Percentiles rank a stretch among this genome's conserved stretches.
phyloP scores from a whole-genome alignment of 768 basidiomycete species.

The Floccularia luteovirens region DNA sequence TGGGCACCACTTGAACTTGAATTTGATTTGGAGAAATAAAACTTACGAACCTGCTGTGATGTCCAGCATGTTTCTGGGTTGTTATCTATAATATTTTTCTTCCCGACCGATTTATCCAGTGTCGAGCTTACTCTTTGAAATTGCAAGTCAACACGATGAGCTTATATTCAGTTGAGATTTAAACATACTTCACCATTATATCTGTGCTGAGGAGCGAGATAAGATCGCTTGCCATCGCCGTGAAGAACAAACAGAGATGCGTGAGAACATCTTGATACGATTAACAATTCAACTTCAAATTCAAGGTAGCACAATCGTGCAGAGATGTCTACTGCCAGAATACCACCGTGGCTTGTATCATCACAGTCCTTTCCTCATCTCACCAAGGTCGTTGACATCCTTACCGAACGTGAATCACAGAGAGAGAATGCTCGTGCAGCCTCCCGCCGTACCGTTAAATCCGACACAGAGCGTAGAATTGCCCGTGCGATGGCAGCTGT shows the following conservation, averaged over 20 bases:
- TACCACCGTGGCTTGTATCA: constrained; percentile 20
- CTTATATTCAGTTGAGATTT: neutral
- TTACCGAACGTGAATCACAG: constrained; percentile 25
- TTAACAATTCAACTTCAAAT: neutral
- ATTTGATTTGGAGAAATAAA: neutral
- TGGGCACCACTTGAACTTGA: constrained; percentile 13
- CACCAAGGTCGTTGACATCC: constrained; percentile 20
- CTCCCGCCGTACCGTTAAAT: constrained; percentile 11
- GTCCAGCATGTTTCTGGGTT: constrained; percentile 83
- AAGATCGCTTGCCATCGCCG: constrained; percentile 15
- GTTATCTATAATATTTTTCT: constrained; percentile 62
- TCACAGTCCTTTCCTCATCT: constrained; percentile 15
- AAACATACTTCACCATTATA: constrained; percentile 44
- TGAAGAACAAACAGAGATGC: constrained; percentile 5
- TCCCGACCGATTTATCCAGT: constrained; percentile 65
- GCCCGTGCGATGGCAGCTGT: neutral
- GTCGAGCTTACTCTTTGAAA: constrained; percentile 73
- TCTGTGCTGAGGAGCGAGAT: constrained; percentile 32
- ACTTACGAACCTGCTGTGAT: constrained; percentile 54
- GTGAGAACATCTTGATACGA: constrained; percentile 5
- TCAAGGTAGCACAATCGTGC: neutral
- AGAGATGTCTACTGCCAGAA: constrained; percentile 5
- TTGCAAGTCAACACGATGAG: neutral
- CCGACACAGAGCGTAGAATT: neutral
- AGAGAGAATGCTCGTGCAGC: constrained; percentile 21